Evolutionary conservation across 129 eudicot species (phyloP), one percentile per base, ranked within the genome.

Genomic region (Escallonia rubra): DNA sequence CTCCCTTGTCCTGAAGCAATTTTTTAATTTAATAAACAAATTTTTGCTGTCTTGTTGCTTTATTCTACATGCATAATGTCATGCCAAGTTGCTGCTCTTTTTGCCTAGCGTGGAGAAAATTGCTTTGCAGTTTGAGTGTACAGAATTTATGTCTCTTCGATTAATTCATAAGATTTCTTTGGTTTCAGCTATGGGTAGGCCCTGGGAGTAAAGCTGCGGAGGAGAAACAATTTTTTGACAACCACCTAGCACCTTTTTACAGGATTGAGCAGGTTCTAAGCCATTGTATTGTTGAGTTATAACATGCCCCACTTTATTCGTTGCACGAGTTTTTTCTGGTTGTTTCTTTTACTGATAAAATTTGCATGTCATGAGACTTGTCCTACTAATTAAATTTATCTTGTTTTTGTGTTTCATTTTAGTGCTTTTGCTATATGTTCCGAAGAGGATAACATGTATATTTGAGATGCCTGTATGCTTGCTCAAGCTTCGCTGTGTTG

Each of bases 181-280:
- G 68, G 68, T 82, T 80, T 58, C 86, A 94, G 99, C 95, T 94
- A 58, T 94, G 99, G 99, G 99, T 94, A 54, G 96, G 97, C 53
- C 96, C 83, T 47, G 90, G 93, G 70, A 94, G 99, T 74, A 85
- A 86, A 88, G 97, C 99, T 70, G 95, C 95, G 8, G 85, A 87
- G 76, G 99, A 94, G 89, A 94, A 87, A 76, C 85, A 80, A 48
- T 94, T 82, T 68, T 94, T 94, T 59, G 99, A 94, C 76, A 89
- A 79, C 71, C 97, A 89, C 79, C 79, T 94, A 64, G 93, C 90
- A 72, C 99, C 99, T 16, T 94, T 94, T 72, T 94, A 94, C 78
- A 82, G 99, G 83, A 87, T 94, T 41, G 99, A 94, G 82, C 97
- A 94, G 97, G 99, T 94, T 59, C 46, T 41, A 43, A 42, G 51